These are phyloP conservation scores for Phaffia rhodozyma DNA, from an alignment of 1,284 basidiomycete species.

Conservation along the genomic window DNA sequence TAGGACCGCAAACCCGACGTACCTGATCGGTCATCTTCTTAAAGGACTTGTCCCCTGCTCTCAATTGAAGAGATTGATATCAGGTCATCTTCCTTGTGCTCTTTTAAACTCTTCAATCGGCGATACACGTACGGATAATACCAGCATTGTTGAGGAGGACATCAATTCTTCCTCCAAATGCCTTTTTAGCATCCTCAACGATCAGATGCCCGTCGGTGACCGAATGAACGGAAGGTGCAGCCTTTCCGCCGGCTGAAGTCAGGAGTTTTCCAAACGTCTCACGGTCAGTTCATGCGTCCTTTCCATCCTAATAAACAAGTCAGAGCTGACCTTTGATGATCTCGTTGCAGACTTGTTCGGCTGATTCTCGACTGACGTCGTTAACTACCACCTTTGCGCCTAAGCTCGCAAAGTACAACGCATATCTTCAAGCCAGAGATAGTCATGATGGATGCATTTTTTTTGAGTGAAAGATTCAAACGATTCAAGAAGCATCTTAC, in stretches of 20 bases:
- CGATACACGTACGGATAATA: conserved; percentile 54
- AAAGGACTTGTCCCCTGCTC: conserved; percentile 47
- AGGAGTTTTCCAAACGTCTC: neutral
- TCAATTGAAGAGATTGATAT: neutral
- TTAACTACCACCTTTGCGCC: conserved; percentile 93
- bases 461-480: neutral
- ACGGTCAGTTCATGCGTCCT: neutral
- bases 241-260: conserved; percentile 64
- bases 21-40: conserved; percentile 76
- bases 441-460: neutral
- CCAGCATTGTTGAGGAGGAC: conserved; percentile 93
- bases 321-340: conserved; percentile 58
- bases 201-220: conserved; percentile 86
- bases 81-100: neutral
- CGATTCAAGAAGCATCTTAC: neutral
- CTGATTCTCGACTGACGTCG: conserved; percentile 78
- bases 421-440: conserved; percentile 50
- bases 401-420: conserved; percentile 74
- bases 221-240: conserved; percentile 74
- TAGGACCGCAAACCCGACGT: neutral
- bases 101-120: conserved; percentile 3
- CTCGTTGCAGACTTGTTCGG: conserved; percentile 85
- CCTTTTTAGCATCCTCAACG: conserved; percentile 65
- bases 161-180: conserved; percentile 66
- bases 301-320: no score